Evolutionary conservation across 371 early-diverging fungal genomes (phyloP), one percentile per base, ranked within the genome.

Genomic region (Sanchytrium tribonematis): DNA sequence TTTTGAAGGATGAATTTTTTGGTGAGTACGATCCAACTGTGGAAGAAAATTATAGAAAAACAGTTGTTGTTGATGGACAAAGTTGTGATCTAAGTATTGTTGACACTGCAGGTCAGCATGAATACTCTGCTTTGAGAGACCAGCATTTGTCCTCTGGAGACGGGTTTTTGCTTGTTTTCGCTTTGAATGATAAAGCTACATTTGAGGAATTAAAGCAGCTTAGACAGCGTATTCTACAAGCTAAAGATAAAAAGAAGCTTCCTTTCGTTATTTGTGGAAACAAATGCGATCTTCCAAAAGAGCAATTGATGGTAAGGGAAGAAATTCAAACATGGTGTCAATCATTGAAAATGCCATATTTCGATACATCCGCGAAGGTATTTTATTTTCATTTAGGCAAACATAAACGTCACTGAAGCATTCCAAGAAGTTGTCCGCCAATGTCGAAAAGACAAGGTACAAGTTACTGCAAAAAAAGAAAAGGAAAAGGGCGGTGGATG

Each of bases 31-130:
- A 80, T 68, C 81, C 80, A 22, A 81, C 81, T 16, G 77, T 81
- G 77, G 81, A 81, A 75, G 82, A 82, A 71, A 80, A 79, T 72
- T 82, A 81, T 67, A 74, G 81, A 31, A 82, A 82, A 68, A 74
- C 71, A 70, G 75, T 82, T 30, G 74, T 74, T 0, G 79, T 81
- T 16, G 82, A 81, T 71, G 70, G 70, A 29, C 22, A 29, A 12
- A 69, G 69, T 1, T 76, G 77, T 70, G 73, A 73, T 22, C 76
- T 78, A 48, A 79, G 78, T 71, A 79, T 82, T 69, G 77, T 78
- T 66, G 82, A 82, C 71, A 82, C 82, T 17, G 82, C 82, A 0
- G 82, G 82, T 29, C 80, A 81, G 77, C 82, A 82, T 68, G 82
- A 82, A 71, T 82, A 81, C 72, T 78, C 76, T 30, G 72, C 77